phyloP scores from a whole-genome alignment of 2,329 filamentous ascomycete genomes.

The Phoma sp. region DNA sequence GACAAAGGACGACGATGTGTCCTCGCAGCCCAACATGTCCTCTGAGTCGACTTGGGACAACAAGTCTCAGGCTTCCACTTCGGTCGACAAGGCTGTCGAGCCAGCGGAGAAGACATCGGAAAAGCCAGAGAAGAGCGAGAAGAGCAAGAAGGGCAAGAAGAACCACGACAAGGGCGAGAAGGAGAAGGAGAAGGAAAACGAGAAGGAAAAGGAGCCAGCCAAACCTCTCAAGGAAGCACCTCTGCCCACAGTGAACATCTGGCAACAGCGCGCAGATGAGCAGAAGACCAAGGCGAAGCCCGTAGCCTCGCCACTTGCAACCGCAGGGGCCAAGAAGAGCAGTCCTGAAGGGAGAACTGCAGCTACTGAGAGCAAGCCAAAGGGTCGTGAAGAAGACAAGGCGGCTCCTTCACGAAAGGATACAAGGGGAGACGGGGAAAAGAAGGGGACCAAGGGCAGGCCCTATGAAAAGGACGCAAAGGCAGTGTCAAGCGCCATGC shows the following conservation, averaged over 20 bases:
- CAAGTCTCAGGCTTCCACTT: constrained; percentile 67
- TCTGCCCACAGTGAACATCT: constrained; percentile 83
- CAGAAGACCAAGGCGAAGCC: constrained; percentile 60
- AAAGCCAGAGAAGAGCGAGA: constrained; percentile 60
- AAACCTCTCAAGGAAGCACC: constrained; percentile 79
- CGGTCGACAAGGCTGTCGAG: constrained; percentile 66
- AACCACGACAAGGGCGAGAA: constrained; percentile 57
- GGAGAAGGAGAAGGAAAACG: constrained; percentile 60
- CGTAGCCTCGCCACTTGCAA: constrained; percentile 49
- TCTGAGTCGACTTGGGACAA: constrained; percentile 73
- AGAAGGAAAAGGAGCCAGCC: constrained; percentile 55
- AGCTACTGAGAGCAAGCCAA: constrained; percentile 27
- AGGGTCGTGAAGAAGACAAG: constrained; percentile 39
- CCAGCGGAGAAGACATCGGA: constrained; percentile 59
- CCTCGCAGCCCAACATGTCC: constrained; percentile 66
- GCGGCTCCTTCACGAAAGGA: constrained; percentile 36
- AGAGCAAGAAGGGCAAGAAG: constrained; percentile 59
- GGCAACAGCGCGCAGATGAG: constrained; percentile 79
- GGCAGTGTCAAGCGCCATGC: constrained; percentile 33
- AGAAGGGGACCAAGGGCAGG: constrained; percentile 37
- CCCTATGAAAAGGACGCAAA: constrained; percentile 40
- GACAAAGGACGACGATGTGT: constrained; percentile 66
- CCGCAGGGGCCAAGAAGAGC: constrained; percentile 37
- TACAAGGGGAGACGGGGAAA: constrained; percentile 33
- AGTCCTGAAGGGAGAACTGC: constrained; percentile 29